Conservation (phyloP, 2,329 filamentous ascomycete genomes). For the Hymenoscyphus fraxineus region DNA sequence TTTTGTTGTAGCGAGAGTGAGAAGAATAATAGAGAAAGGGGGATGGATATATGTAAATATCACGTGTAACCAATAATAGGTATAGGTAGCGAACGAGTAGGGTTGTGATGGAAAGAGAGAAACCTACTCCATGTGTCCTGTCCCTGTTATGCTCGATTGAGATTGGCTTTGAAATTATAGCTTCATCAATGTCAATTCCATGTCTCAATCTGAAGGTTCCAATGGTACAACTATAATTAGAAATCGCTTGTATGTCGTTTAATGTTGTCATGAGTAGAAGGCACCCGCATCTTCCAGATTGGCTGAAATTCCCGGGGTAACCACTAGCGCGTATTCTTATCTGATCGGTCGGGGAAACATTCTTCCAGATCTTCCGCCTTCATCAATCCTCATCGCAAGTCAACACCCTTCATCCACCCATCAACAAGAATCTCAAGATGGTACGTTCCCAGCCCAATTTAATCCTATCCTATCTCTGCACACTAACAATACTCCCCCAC, state of each 20-base stretch:
- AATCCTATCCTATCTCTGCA: neutral
- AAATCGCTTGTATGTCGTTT: neutral
- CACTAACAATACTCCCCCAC: neutral
- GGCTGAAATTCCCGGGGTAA: neutral
- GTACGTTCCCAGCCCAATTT: slow-evolving; percentile 12
- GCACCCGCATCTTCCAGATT: too few species aligned
- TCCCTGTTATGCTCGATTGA: neutral
- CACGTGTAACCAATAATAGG: slow-evolving; percentile 14
- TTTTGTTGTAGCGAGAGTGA: neutral
- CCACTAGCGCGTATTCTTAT: neutral
- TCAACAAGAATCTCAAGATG: slow-evolving; percentile 16
- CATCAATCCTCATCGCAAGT: neutral
- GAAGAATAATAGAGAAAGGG: neutral
- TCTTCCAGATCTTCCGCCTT: neutral
- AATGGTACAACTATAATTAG: neutral
- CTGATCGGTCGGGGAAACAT: neutral
- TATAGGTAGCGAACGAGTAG: too few species aligned
- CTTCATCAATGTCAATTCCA: neutral
- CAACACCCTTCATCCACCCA: neutral
- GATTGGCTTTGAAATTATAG: neutral
- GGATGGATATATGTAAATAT: slow-evolving; percentile 1
- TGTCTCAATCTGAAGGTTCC: neutral
- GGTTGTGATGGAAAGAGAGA: slow-evolving; percentile 5
- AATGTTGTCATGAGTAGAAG: neutral
- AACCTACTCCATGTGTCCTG: neutral